Percentiles rank a stretch among this genome's conserved stretches.
These are phyloP conservation scores for Eucalyptus marginata DNA, from an alignment of 345 rosid species.

Conservation along the genomic window DNA sequence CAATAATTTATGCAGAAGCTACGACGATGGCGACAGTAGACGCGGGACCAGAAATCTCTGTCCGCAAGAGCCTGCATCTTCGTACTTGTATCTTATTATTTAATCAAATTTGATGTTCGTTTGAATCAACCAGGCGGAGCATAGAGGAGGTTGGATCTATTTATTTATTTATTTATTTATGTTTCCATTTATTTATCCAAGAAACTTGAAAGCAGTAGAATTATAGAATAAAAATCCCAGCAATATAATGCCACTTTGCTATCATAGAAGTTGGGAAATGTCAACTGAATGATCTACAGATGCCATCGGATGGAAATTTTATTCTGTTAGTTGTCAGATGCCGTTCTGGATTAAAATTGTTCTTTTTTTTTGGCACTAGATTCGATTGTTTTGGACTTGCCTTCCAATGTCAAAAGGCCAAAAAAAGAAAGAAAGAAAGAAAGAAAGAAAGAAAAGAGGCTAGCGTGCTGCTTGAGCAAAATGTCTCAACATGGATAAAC, in stretches of 20 bases:
- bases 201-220: not conserved
- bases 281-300: not conserved
- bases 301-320: not conserved
- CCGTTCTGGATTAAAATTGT: not conserved
- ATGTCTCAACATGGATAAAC: not conserved
- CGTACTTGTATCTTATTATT: not conserved
- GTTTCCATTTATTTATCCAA: not conserved
- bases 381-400: not conserved
- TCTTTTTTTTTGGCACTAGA: not conserved
- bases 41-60: not conserved
- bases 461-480: not conserved
- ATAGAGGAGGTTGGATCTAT: not conserved
- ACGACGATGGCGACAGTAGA: fast-evolving
- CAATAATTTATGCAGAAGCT: not conserved
- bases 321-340: not conserved
- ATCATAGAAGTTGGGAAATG: not conserved
- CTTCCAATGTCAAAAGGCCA: not conserved
- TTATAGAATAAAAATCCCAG: not conserved
- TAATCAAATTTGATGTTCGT: not conserved
- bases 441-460: not conserved
- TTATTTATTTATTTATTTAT: not conserved
- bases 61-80: not conserved
- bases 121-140: not conserved
- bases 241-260: not conserved
- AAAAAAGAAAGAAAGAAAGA: not conserved